Evolutionary conservation across 305 asterid genomes (phyloP), one percentile per base, ranked within the genome.

Genomic region (Solanum aculeatissimum): DNA sequence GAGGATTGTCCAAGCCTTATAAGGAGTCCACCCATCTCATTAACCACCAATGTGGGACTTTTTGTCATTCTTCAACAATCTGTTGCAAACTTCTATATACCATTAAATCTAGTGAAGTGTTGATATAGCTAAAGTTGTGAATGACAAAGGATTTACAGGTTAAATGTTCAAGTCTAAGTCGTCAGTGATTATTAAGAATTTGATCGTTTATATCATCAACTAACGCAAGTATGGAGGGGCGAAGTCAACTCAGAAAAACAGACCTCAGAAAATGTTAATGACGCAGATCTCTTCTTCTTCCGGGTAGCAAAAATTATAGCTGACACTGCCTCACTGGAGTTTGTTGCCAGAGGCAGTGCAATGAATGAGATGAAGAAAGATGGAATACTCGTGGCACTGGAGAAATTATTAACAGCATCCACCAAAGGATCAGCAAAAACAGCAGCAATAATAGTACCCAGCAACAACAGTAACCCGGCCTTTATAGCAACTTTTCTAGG

Each of bases 241-340:
- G 12, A 77, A 77, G 47, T 77, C 65, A 51, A 29, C 23, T n/a
- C 16, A 18, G 29, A 29, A 27, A 29, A 77, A 83, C 85, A 85
- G 35, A 97, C 99, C 99, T 94, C 99, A 10, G 99, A 97, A 85
- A 95, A 97, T 55, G 99, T 95, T 89, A 97, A 81, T 0, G 99
- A 95, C 2, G 98, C 95, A 77, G 98, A 93, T 92, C 92, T 93
- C 2, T 79, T 19, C 71, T 90, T 95, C 86, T 97, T 97, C 87
- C 97, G 85, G 90, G 87, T 88, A 86, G 99, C 93, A 62, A 97
- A 95, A 83, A 97, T 94, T 71, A 95, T 92, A 54, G 99, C 99
- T 1, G 98, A 91, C n/a, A 95, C 98, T 1, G 98, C 98, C 92
- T 97, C 98, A 60, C 98, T 95, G 49, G 99, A 94, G 91, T 97